Conservation (phyloP, 2,329 filamentous ascomycete species). For the Epichloe coenophiala region DNA sequence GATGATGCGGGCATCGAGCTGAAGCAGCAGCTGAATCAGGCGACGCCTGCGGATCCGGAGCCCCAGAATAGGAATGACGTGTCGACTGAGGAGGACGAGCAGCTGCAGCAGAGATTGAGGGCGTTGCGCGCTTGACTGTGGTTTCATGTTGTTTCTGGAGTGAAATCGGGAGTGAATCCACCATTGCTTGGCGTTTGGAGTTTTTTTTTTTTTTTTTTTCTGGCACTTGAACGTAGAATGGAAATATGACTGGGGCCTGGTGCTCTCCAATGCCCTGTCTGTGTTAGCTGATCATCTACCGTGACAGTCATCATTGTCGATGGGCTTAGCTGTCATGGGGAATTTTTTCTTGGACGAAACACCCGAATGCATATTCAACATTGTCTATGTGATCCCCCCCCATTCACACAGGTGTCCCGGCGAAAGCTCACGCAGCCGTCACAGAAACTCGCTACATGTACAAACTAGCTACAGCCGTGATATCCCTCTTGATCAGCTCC, state of each 20-base stretch:
- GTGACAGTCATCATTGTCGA: too few relatives aligned
- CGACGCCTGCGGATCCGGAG: constrained; percentile 42
- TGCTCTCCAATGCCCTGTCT: too few relatives aligned
- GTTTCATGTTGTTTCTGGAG: neutral
- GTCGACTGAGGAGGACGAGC: constrained; percentile 67
- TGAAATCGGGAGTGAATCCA: neutral
- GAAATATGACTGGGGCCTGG: neutral
- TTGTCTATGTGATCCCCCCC: too few relatives aligned
- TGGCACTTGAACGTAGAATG: neutral
- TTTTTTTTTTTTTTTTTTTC: neutral
- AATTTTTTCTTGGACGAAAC: neutral
- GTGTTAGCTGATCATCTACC: too few relatives aligned
- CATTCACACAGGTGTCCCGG: too few relatives aligned
- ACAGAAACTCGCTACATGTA: constrained; percentile 54
- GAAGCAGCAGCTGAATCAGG: constrained; percentile 54
- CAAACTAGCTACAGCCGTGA: constrained; percentile 76
- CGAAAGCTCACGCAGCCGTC: too few relatives aligned
- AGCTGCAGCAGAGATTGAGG: constrained; percentile 47
- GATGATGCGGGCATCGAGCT: constrained; percentile 81
- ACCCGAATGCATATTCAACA: neutral
- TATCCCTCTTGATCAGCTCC: constrained; percentile 94
- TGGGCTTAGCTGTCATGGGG: neutral
- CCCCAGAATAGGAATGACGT: constrained; percentile 46
- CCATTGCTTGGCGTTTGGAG: constrained; percentile 7
- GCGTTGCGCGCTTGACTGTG: constrained; percentile 32